Evolutionary conservation across 257 asterid species (phyloP).

Genomic region (Haberlea rhodopensis): DNA sequence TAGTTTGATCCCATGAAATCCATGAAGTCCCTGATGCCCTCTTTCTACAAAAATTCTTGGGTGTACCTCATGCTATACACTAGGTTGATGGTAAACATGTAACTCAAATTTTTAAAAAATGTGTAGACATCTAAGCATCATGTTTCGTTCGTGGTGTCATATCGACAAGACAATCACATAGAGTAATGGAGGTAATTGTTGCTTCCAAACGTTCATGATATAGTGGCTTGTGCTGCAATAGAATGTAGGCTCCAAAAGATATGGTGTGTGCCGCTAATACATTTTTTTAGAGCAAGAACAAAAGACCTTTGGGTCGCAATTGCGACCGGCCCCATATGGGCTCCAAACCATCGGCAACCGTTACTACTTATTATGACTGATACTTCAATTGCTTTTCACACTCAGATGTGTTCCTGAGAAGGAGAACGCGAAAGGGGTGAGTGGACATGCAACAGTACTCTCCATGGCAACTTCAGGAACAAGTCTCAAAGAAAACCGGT

Average conservation of each 20-base stretch:
- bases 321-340: no score
- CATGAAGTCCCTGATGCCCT: no score
- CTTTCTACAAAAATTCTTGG: no score
- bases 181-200: no score
- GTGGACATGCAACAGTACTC: conserved; percentile 28
- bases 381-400: background rate
- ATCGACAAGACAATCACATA: background rate
- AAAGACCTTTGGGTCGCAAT: no score
- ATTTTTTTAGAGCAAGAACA: no score
- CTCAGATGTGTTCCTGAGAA: conserved; percentile 42
- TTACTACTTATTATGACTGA: background rate
- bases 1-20: no score
- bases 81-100: background rate
- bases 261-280: background rate
- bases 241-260: background rate
- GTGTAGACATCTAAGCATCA: background rate
- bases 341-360: no score
- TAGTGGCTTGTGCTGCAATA: background rate
- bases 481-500: conserved; percentile 30
- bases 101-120: background rate
- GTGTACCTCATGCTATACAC: no score
- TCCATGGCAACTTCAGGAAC: conserved; percentile 32
- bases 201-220: no score
- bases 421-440: conserved; percentile 34
- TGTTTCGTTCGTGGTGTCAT: background rate